These are phyloP conservation scores for Diplogelasinospora grovesii DNA, from an alignment of 495 filamentous ascomycete genomes.

Conservation along the genomic window DNA sequence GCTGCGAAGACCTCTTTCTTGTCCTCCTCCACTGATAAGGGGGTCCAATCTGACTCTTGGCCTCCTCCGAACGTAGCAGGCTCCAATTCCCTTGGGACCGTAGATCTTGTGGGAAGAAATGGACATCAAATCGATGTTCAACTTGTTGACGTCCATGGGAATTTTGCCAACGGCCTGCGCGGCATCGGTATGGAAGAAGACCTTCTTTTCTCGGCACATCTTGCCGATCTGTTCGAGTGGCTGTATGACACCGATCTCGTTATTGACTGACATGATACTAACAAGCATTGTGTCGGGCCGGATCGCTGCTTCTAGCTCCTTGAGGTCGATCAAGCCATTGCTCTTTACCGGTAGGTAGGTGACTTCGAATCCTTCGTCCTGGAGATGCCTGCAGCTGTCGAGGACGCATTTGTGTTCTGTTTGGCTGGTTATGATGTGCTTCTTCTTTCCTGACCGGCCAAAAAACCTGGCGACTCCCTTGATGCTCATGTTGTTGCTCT, in stretches of 20 bases:
- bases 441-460: constrained; percentile 87
- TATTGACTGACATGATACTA: constrained; percentile 98
- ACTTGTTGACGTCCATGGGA: constrained; percentile 88
- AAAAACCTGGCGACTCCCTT: constrained; percentile 97
- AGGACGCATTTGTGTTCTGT: constrained; percentile 99
- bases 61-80: constrained; percentile 87
- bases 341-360: constrained; percentile 87
- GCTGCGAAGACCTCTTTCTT: constrained; percentile 89
- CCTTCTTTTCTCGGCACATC: constrained; percentile 81
- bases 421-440: constrained; percentile 93
- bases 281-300: constrained; percentile 86
- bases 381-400: constrained; percentile 91
- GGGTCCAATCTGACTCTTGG: constrained; percentile 92
- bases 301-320: constrained; percentile 83
- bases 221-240: constrained; percentile 89
- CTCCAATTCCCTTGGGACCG: constrained; percentile 93
- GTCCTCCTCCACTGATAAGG: constrained; percentile 91
- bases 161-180: constrained; percentile 98
- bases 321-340: constrained; percentile 77
- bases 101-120: constrained; percentile 99
- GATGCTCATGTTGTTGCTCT: constrained; percentile 99
- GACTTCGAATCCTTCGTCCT: constrained; percentile 93
- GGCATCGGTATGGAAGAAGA: constrained; percentile 98
- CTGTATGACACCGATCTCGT: constrained; percentile 97
- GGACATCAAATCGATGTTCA: constrained; percentile 97